These are phyloP conservation scores for Penicillium hesseltinei DNA, from an alignment of 2,329 filamentous ascomycete species.

Conservation along the genomic window DNA sequence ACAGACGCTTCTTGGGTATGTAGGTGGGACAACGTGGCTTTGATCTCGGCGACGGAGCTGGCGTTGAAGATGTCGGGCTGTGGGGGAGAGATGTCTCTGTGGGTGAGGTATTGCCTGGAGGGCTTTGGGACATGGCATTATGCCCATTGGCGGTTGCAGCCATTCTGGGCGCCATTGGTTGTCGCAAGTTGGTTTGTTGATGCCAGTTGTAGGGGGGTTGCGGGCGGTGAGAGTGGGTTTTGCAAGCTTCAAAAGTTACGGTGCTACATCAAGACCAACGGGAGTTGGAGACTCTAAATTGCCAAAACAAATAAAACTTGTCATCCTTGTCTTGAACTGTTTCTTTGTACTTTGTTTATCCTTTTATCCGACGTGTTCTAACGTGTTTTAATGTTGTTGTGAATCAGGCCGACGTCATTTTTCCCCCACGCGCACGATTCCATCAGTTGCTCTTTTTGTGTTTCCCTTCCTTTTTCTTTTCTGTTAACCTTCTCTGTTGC, in stretches of 20 bases:
- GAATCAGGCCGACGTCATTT: slow-evolving; percentile 16
- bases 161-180: slow-evolving; percentile 14
- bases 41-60: slow-evolving; percentile 74
- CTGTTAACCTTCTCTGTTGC: not conserved
- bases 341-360: not conserved
- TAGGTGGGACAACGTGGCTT: slow-evolving; percentile 70
- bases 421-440: slow-evolving; percentile 5
- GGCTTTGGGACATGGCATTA: not conserved
- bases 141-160: slow-evolving; percentile 30
- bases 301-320: not conserved
- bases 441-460: not conserved
- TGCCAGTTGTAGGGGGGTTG: slow-evolving; percentile 10
- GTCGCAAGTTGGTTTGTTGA: slow-evolving; percentile 11
- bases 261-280: not conserved
- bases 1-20: slow-evolving; percentile 73
- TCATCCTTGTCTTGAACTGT: not conserved
- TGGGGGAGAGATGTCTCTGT: slow-evolving; percentile 6
- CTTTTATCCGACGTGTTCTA: not conserved
- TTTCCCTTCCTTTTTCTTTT: not conserved
- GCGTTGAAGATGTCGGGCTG: slow-evolving; percentile 62
- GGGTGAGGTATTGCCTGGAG: slow-evolving; percentile 4
- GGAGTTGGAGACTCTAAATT: not conserved
- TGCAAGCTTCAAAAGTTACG: slow-evolving; percentile 1
- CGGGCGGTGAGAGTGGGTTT: slow-evolving; percentile 17
- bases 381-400: not conserved